A percentile compares a stretch with the other conserved stretches of the same genome.
Evolutionary conservation across 2,329 filamentous ascomycete genomes (phyloP).

Genomic region (Fonsecaea multimorphosa): DNA sequence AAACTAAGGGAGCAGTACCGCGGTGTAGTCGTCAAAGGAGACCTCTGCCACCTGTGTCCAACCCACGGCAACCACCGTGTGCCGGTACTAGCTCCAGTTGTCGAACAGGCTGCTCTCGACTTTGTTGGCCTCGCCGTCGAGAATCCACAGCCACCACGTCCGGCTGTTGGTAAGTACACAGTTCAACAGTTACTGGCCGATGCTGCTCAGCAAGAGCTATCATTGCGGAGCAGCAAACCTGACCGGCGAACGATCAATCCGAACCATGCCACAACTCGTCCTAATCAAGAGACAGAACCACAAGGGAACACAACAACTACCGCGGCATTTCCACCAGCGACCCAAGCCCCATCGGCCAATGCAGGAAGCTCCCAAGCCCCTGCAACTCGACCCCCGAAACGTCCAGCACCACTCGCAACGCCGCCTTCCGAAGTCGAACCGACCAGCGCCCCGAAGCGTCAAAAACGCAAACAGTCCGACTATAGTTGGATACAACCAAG

Average conservation of each 20-base stretch:
- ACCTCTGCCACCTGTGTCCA: background rate
- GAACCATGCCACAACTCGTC: background rate
- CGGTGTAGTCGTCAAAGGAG: background rate
- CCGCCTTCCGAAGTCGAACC: background rate
- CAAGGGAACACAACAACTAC: background rate
- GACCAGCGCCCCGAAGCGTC: background rate
- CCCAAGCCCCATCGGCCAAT: background rate
- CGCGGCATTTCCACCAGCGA: background rate
- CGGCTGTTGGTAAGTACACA: background rate
- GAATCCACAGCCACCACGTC: background rate
- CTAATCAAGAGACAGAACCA: background rate
- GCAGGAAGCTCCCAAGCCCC: background rate
- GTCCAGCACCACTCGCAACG: background rate
- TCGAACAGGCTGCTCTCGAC: background rate
- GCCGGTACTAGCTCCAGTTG: background rate
- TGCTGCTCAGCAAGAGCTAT: background rate
- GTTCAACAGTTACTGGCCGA: background rate
- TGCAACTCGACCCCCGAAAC: background rate
- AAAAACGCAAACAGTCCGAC: background rate
- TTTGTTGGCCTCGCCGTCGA: background rate
- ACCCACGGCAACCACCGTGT: background rate
- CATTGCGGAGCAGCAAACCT: background rate
- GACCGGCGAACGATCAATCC: background rate
- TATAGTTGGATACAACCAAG: background rate
- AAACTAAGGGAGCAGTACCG: background rate